Evolutionary conservation across 345 rosid genomes (phyloP).

Genomic region (Trapa bicornis): DNA sequence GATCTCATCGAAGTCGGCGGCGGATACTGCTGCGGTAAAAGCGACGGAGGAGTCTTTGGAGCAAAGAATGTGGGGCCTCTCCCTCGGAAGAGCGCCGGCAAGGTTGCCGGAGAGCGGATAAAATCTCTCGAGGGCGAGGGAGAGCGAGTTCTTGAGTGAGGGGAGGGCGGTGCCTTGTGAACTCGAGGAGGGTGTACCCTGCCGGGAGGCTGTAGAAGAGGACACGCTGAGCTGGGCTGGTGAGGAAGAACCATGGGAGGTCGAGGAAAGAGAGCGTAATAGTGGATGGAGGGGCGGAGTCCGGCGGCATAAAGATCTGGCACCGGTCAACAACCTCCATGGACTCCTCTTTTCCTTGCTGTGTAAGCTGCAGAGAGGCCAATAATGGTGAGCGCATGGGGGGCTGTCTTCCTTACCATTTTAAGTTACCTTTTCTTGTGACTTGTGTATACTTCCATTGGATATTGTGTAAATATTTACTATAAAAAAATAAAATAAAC

Average conservation of each 20-base stretch:
- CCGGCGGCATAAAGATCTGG: slow-evolving; percentile 23
- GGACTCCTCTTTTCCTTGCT: too few species aligned
- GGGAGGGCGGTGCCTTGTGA: slow-evolving; percentile 16
- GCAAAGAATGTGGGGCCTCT: slow-evolving; percentile 5
- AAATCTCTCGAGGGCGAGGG: slow-evolving; percentile 7
- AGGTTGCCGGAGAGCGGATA: slow-evolving; percentile 10
- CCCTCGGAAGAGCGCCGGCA: background rate
- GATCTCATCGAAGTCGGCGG: slow-evolving; percentile 6
- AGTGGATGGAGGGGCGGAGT: slow-evolving; percentile 15
- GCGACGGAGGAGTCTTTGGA: background rate
- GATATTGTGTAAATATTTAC: too few species aligned
- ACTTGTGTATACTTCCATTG: too few species aligned
- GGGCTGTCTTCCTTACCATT: too few species aligned
- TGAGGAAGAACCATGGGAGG: slow-evolving; percentile 12
- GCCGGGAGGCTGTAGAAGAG: slow-evolving; percentile 24
- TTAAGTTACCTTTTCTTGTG: too few species aligned
- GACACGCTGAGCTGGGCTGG: slow-evolving; percentile 10
- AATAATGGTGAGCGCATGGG: too few species aligned
- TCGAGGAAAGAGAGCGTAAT: slow-evolving; percentile 36
- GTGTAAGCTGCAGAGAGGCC: too few species aligned
- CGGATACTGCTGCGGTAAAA: slow-evolving; percentile 5
- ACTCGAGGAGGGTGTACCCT: slow-evolving; percentile 12
- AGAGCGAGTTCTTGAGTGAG: slow-evolving; percentile 9
- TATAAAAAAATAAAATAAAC: too few species aligned
- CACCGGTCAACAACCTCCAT: slow-evolving; percentile 8